phyloP scores from a whole-genome alignment of 352 stramenopile genomes.

The Phytophthora citricola region DNA sequence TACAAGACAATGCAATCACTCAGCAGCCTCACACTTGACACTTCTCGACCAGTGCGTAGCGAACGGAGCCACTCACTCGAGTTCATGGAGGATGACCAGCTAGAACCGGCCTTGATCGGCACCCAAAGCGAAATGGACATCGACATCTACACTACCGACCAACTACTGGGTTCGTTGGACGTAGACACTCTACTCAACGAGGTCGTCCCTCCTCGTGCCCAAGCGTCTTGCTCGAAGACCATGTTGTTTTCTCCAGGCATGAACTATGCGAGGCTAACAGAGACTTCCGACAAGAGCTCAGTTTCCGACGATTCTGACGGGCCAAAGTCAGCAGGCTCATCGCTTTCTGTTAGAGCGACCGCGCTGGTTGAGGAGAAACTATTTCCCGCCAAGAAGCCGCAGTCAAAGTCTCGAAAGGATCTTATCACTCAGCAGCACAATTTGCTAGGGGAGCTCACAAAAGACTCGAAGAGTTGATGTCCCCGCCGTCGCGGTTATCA shows the following conservation, averaged over 20 bases:
- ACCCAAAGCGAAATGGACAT: background rate
- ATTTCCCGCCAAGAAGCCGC: background rate
- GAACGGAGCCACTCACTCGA: constrained; percentile 16
- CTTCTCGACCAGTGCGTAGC: background rate
- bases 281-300: background rate
- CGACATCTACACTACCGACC: constrained; percentile 9
- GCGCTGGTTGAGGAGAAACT: background rate
- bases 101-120: background rate
- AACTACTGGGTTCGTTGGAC: constrained; percentile 21
- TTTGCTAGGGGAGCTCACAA: constrained; percentile 10
- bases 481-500: background rate
- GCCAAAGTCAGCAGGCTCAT: background rate
- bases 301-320: constrained; percentile 5
- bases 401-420: constrained; percentile 20
- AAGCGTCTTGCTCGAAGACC: background rate
- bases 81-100: background rate
- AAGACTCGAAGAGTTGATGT: constrained; percentile 16
- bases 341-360: background rate
- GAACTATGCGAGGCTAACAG: background rate
- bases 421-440: constrained; percentile 7
- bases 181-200: constrained; percentile 6
- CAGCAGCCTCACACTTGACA: no score
- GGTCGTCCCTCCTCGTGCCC: background rate
- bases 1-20: no score
- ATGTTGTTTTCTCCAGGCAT: background rate